phyloP scores from a whole-genome alignment of 805 yeast species.

The Maudiozyma serrabonitensis region DNA sequence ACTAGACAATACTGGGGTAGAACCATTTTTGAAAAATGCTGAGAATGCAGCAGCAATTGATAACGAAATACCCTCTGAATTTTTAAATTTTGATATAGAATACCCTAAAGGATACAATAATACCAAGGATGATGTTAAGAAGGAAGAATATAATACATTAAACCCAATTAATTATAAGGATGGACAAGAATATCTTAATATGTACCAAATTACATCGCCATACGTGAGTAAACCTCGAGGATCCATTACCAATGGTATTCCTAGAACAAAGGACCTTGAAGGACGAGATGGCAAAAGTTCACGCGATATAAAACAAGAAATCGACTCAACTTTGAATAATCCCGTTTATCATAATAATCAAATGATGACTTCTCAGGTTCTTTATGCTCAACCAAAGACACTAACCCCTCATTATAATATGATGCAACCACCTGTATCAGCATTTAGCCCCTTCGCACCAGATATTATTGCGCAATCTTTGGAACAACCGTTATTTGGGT shows the following conservation, averaged over 20 bases:
- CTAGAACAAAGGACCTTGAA: too few species aligned
- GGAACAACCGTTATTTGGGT: constrained; percentile 6
- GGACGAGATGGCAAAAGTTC: too few species aligned
- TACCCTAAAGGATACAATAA: constrained; percentile 17
- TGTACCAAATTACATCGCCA: neutral
- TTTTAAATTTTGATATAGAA: constrained; percentile 40
- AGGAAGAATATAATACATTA: neutral
- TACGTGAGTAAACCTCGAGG: constrained; percentile 1
- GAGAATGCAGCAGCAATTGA: neutral
- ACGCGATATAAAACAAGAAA: too few species aligned
- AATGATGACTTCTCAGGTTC: neutral
- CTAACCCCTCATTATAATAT: neutral
- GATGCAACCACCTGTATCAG: constrained; percentile 1
- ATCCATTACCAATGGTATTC: neutral
- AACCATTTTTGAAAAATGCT: neutral
- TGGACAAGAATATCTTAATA: neutral
- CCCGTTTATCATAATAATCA: neutral
- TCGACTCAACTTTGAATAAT: neutral
- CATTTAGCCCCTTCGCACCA: constrained; percentile 3
- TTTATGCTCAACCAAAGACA: neutral
- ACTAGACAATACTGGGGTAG: neutral
- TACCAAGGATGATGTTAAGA: neutral
- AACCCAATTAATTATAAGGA: neutral
- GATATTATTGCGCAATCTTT: constrained; percentile 8
- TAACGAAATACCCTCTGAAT: constrained; percentile 66